A percentile compares a stretch with the other conserved stretches of the same genome.
Evolutionary conservation across 495 filamentous ascomycete genomes (phyloP).

Genomic region (Eremomyces bilateralis): DNA sequence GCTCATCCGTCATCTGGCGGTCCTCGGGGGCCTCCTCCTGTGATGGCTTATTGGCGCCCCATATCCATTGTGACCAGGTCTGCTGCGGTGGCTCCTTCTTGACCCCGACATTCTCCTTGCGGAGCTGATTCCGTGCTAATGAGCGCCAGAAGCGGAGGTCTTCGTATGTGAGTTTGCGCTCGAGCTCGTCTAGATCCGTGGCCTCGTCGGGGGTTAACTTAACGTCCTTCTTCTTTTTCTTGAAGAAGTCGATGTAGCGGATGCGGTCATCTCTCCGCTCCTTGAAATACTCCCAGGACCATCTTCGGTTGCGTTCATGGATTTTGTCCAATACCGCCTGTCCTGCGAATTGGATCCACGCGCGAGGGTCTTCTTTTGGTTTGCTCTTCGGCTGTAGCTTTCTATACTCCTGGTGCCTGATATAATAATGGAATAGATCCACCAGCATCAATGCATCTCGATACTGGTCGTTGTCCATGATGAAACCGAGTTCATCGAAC

Average conservation of each 20-base stretch:
- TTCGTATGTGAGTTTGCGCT: constrained; percentile 80
- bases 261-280: constrained; percentile 79
- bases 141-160: constrained; percentile 95
- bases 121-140: constrained; percentile 76
- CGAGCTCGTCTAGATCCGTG: constrained; percentile 50
- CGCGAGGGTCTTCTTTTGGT: constrained; percentile 75
- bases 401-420: constrained; percentile 93
- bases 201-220: constrained; percentile 43
- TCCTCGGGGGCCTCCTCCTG: constrained; percentile 41
- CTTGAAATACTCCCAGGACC: constrained; percentile 87
- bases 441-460: constrained; percentile 93
- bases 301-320: constrained; percentile 69
- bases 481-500: constrained; percentile 89
- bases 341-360: constrained; percentile 80
- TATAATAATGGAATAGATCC: constrained; percentile 94
- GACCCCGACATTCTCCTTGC: constrained; percentile 77
- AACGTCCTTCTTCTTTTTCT: constrained; percentile 69
- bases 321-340: constrained; percentile 80
- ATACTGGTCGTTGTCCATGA: constrained; percentile 91
- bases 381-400: constrained; percentile 71
- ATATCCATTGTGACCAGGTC: constrained; percentile 74
- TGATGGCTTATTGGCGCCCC: constrained; percentile 34
- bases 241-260: constrained; percentile 84
- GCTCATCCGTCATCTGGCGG: constrained; percentile 74
- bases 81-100: constrained; percentile 46